A percentile compares a stretch with the other conserved stretches of the same genome.
Conservation (phyloP, 108 stramenopile species). For the Schizochytrium sp. region DNA sequence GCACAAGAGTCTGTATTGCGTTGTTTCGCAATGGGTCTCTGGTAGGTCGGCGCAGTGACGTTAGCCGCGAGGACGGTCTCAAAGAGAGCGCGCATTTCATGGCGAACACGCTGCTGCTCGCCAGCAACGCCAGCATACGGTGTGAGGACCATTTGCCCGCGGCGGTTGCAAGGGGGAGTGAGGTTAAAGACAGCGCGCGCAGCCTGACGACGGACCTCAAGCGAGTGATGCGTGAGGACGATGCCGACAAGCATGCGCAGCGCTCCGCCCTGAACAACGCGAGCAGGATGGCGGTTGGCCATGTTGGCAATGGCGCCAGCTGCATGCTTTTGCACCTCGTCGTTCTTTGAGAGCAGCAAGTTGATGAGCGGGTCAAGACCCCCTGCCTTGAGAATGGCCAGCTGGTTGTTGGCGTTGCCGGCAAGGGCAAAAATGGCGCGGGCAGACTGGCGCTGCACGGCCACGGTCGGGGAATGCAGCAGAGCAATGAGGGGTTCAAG, state of each 20-base stretch:
- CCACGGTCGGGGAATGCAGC: neutral
- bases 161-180: neutral
- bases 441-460: neutral
- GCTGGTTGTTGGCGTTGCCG: neutral
- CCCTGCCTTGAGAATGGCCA: neutral
- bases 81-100: neutral
- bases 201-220: neutral
- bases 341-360: neutral
- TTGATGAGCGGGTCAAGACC: neutral
- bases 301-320: conserved; percentile 14
- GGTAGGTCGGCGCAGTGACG: neutral
- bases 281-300: neutral
- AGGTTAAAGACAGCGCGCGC: conserved; percentile 11
- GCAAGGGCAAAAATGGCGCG: neutral
- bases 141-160: neutral
- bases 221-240: neutral
- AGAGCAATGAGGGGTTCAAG: neutral
- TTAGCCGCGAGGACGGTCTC: neutral
- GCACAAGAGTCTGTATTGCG: too few species aligned
- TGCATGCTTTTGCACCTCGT: conserved; percentile 16
- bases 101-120: neutral
- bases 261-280: neutral
- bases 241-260: neutral
- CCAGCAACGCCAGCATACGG: neutral
- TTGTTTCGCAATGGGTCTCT: neutral